Conservation (phyloP, 164 flowering plant genomes). For the Cinnamomum chago region DNA sequence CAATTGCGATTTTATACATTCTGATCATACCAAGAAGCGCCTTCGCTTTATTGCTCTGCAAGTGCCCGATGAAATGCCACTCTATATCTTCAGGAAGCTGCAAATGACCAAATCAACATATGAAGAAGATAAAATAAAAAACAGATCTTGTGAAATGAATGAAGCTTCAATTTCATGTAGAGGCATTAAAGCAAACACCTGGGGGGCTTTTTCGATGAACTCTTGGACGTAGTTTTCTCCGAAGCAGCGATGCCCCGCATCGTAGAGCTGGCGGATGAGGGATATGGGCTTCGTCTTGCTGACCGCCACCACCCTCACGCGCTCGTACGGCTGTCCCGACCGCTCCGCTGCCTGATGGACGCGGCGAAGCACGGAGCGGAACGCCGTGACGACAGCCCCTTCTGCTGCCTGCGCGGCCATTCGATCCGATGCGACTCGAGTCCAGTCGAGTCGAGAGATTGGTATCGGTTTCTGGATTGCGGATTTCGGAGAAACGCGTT, state of each 20-base stretch:
- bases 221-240: slow-evolving; percentile 98
- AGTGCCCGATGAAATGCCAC: slow-evolving; percentile 95
- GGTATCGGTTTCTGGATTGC: too few relatives aligned
- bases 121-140: background rate
- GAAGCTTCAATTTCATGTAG: background rate
- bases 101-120: slow-evolving; percentile 10
- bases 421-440: background rate
- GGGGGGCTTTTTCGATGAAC: slow-evolving; percentile 80
- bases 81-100: slow-evolving; percentile 96
- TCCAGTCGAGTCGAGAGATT: too few relatives aligned
- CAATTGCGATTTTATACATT: too few relatives aligned
- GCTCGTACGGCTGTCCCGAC: slow-evolving; percentile 46
- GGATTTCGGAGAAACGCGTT: too few relatives aligned
- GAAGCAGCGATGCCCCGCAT: slow-evolving; percentile 86
- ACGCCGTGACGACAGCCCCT: slow-evolving; percentile 54
- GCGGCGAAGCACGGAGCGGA: slow-evolving; percentile 65
- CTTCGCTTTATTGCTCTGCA: slow-evolving; percentile 97
- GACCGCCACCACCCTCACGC: slow-evolving; percentile 69
- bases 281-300: slow-evolving; percentile 89
- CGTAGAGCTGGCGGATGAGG: slow-evolving; percentile 71
- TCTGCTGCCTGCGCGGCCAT: slow-evolving; percentile 31
- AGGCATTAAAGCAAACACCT: slow-evolving; percentile 33
- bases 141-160: background rate
- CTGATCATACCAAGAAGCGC: slow-evolving; percentile 58
- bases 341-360: slow-evolving; percentile 68